These are phyloP conservation scores for Colletotrichum karsti DNA, from an alignment of 2,329 filamentous ascomycete species.

Conservation along the genomic window DNA sequence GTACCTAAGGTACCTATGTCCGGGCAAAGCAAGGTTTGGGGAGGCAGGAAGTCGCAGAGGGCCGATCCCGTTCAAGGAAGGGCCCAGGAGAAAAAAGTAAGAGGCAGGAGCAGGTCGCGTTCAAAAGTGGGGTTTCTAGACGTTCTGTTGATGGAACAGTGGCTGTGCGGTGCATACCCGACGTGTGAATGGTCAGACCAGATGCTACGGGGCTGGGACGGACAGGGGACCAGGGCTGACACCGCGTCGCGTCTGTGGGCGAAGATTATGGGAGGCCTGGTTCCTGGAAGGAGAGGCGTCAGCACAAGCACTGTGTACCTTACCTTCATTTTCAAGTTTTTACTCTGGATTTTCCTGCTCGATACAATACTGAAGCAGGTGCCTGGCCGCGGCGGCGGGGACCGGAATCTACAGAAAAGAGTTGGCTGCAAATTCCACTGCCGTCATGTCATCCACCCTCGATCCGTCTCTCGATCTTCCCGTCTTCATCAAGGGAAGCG, in stretches of 20 bases:
- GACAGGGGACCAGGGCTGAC: conserved; percentile 8
- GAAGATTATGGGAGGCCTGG: not conserved
- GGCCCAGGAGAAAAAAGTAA: not conserved
- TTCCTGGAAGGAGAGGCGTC: not conserved
- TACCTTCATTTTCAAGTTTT: no score
- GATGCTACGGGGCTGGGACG: not conserved
- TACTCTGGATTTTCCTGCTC: no score
- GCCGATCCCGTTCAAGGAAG: not conserved
- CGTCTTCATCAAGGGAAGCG: no score
- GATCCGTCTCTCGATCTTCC: no score
- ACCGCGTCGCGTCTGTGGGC: not conserved
- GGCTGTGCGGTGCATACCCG: conserved; percentile 11
- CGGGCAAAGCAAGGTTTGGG: no score
- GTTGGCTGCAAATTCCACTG: no score
- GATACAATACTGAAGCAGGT: no score
- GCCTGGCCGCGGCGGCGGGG: no score
- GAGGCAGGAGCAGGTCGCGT: not conserved
- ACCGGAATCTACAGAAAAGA: no score
- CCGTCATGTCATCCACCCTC: no score
- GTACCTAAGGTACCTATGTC: no score
- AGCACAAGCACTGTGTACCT: not conserved
- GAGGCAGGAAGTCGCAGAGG: not conserved
- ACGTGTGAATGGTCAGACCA: conserved; percentile 11
- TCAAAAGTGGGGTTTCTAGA: not conserved
- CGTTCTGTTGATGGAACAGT: not conserved